Evolutionary conservation across 2,329 filamentous ascomycete genomes (phyloP).

Genomic region (Pseudocercospora fuligena): DNA sequence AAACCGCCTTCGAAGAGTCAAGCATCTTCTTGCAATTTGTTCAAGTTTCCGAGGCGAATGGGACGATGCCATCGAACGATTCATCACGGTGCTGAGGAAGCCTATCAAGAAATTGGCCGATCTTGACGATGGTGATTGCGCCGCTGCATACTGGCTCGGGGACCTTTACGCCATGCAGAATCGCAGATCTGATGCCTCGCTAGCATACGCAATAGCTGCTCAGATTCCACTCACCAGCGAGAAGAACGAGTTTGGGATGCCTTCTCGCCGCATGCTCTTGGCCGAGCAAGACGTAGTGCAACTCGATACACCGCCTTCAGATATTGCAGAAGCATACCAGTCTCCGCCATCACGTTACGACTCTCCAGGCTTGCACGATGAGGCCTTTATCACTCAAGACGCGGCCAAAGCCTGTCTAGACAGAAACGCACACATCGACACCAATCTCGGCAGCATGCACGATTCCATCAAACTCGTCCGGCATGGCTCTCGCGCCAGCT

Average conservation of each 20-base stretch:
- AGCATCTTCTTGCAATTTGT: constrained; percentile 32
- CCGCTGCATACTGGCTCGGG: constrained; percentile 36
- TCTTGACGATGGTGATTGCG: constrained; percentile 34
- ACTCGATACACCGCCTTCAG: not conserved
- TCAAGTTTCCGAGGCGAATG: constrained; percentile 31
- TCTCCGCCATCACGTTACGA: not conserved
- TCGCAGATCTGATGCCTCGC: constrained; percentile 30
- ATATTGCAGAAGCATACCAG: not conserved
- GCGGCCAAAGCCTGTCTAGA: not conserved
- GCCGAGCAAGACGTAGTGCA: constrained; percentile 19
- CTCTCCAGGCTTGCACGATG: not conserved
- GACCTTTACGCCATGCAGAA: constrained; percentile 33
- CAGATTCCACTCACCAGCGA: not conserved
- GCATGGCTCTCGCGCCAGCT: constrained; percentile 16
- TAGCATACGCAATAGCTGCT: constrained; percentile 34
- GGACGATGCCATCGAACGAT: constrained; percentile 26
- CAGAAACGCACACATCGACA: not conserved
- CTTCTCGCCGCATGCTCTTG: not conserved
- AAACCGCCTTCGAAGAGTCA: constrained; percentile 11
- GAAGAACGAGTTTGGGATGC: not conserved
- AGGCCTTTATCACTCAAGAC: not conserved
- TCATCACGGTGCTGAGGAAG: constrained; percentile 27
- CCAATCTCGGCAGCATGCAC: not conserved
- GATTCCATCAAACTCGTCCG: not conserved
- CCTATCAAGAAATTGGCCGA: constrained; percentile 22